A percentile compares a stretch with the other conserved stretches of the same genome.
These are phyloP conservation scores for Bryoglossum gracile DNA, from an alignment of 495 filamentous ascomycete genomes.

Conservation along the genomic window DNA sequence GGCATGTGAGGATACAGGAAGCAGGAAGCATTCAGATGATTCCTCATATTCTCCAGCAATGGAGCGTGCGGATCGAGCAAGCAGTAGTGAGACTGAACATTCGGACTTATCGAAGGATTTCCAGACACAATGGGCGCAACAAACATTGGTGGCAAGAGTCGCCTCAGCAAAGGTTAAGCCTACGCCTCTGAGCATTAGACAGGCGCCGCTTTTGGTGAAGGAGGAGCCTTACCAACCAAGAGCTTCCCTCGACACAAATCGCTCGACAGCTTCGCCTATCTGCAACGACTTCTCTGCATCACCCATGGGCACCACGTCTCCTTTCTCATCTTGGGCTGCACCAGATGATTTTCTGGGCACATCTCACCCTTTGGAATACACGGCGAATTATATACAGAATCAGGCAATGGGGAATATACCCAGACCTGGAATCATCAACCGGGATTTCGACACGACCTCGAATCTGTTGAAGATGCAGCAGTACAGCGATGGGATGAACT, in stretches of 20 bases:
- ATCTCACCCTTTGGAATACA: conserved; percentile 15
- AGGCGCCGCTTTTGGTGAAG: neutral
- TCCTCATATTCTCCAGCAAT: conserved; percentile 17
- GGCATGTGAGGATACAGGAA: conserved; percentile 15
- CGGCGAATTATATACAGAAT: conserved; percentile 16
- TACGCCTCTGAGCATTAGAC: conserved; percentile 3
- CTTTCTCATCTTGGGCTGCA: conserved; percentile 19
- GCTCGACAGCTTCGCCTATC: conserved; percentile 18
- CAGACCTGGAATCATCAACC: neutral
- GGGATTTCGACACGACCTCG: conserved; percentile 4
- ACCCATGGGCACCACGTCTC: conserved; percentile 18
- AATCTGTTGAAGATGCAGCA: conserved; percentile 19
- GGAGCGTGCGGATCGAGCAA: conserved; percentile 39
- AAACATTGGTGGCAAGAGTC: neutral
- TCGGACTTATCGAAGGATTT: conserved; percentile 46
- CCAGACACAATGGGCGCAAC: conserved; percentile 20
- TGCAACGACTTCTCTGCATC: conserved; percentile 19
- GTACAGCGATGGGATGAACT: conserved; percentile 15
- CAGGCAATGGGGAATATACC: conserved; percentile 3
- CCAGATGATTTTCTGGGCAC: conserved; percentile 20
- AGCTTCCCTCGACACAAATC: conserved; percentile 14
- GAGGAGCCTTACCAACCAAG: conserved; percentile 7
- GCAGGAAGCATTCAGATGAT: conserved; percentile 24
- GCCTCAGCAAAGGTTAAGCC: neutral
- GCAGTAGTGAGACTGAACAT: conserved; percentile 45